Base-by-base conservation (phyloP, 1,284 basidiomycete genomes). In the Gymnopus androsaceus region DNA sequence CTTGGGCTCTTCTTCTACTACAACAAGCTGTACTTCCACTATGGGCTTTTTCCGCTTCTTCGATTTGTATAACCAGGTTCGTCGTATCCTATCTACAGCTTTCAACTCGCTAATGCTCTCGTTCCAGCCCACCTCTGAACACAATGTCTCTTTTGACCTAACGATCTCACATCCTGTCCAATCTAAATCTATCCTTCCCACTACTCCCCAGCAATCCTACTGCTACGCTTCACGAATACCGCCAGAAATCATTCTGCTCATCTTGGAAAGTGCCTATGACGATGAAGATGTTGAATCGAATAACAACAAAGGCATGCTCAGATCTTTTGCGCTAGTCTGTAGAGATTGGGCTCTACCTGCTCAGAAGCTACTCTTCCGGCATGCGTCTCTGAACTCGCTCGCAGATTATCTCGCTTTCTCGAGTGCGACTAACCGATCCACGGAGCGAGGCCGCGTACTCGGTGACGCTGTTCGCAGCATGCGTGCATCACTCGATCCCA, bases 281-380 rank as follows among this genome's bases (percentile, higher is more conserved):
- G 70, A 75, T 54, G 70, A 76, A 23, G 66, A 73, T 40, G 54
- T 67, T n/a, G 60, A 72, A 21, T 64, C 72, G 2, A 72, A n/a
- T n/a, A n/a, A n/a, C n/a, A n/a, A 81, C 64, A 63, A 66, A 49
- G 60, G 61, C 15, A 69, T 86, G 33, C 75, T 89, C 48, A 68
- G 66, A 49, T 68, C 75, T 50, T 85, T 80, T 62, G 71, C 85
- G 0, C 76, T 88, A 46, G 84, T 90, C 25, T 88, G 79, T 75
- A 77, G 73, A 64, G 73, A 78, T 30, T 90, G 87, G 87, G 81
- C 85, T 0, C 64, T 70, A 27, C 72, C 78, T 31, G 76, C 84
- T 0, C 88, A 90, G 68, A 81, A 78, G 58, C 76, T 86, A 17
- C 75, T 90, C 50, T 89, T 88, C 69, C 74, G 74, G 56, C 71